A percentile compares a stretch with the other conserved stretches of the same genome.
Evolutionary conservation across 1,284 basidiomycete genomes (phyloP).

Genomic region (Amylostereum chailletii): DNA sequence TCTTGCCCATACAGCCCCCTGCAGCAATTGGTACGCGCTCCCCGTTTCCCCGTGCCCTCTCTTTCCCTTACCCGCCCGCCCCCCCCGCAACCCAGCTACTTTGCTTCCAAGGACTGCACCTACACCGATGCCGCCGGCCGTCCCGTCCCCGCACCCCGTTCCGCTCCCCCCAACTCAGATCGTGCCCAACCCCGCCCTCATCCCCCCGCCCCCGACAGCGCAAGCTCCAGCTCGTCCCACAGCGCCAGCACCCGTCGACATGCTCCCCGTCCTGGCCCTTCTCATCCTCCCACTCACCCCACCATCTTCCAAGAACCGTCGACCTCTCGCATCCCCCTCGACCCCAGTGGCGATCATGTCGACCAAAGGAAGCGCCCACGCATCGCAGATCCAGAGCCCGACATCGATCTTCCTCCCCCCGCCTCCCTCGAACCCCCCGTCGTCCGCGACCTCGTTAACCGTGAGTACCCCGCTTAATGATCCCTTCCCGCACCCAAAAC

Average conservation of each 20-base stretch:
- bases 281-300: constrained; percentile 2
- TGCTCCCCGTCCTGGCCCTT: constrained; percentile 5
- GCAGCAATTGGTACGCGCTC: constrained; percentile 63
- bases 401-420: constrained; percentile 11
- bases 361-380: constrained; percentile 14
- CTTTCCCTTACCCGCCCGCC: neutral
- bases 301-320: constrained; percentile 1
- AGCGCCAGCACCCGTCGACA: constrained; percentile 3
- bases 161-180: constrained; percentile 15
- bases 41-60: constrained; percentile 3
- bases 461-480: constrained; percentile 31
- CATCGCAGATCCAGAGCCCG: constrained; percentile 12
- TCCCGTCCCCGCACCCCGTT: constrained; percentile 62
- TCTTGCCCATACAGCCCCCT: constrained; percentile 42
- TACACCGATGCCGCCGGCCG: constrained; percentile 76
- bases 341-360: constrained; percentile 10
- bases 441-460: constrained; percentile 65
- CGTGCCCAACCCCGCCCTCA: constrained; percentile 10
- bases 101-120: constrained; percentile 69
- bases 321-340: constrained; percentile 9
- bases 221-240: neutral
- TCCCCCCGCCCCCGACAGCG: neutral
- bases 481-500: constrained; percentile 8
- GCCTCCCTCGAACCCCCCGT: constrained; percentile 45
- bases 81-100: constrained; percentile 41